Evolutionary conservation across 2,329 filamentous ascomycete species (phyloP), one percentile per base, ranked within the genome.

Genomic region (Ophiostoma fasciatum): DNA sequence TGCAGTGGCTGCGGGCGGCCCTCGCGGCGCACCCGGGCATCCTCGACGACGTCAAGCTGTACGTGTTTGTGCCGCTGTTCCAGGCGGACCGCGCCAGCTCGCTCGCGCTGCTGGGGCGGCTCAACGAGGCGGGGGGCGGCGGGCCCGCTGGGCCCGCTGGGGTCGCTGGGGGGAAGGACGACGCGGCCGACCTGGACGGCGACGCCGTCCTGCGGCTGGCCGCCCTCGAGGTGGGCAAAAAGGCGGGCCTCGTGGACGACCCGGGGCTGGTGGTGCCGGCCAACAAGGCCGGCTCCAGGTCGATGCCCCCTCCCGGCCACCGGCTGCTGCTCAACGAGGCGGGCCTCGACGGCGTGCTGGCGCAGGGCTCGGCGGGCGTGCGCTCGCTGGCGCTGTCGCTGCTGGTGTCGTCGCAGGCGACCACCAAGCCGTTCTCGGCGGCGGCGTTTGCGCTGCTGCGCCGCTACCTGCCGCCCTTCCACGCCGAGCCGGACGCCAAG

Each of bases 401-500:
- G 11, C 66, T 94, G 7, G 72, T 84, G 11, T 76, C 78, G 9
- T 88, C 83, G 0, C 73, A 76, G 9, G 74, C 80, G 3, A 78
- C 78, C 1, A 84, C 81, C 4, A 74, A 73, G 35, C 79, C 84
- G 1, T 76, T 92, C 35, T 77, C 77, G 0, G 48, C 57, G 0
- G 64, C 61, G 9, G 68, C 77, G 0, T 62, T 94, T 3, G 53
- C 58, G 4, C 64, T 79, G 11, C 60, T 96, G 3, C 66, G 66
- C 36, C 63, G 60, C 23, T 74, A 82, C 40, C 58, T 96, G 4
- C 66, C 71, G 1, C 69, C 77, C 13, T 74, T 88, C 44, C 79
- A 92, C 51, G 74, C 83, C 4, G 87, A 94, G 43, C 75, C 82
- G 1, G 85, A 94, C 51, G 77, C 88, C 6, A 84, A 88, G 48